These are phyloP conservation scores for Colletotrichum chrysophilum DNA, from an alignment of 2,329 filamentous ascomycete species.

Conservation along the genomic window DNA sequence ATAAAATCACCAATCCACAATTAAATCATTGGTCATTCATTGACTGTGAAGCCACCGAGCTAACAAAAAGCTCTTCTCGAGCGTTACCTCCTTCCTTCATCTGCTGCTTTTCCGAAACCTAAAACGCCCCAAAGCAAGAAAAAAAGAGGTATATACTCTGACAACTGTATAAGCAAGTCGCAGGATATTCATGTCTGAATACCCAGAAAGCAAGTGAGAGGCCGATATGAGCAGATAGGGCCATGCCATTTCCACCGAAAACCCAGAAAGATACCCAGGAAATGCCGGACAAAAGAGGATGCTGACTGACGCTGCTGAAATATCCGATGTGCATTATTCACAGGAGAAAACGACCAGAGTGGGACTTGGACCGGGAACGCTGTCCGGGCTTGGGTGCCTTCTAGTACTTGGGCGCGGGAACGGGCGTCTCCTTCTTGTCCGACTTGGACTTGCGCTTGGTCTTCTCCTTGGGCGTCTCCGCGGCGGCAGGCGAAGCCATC, in stretches of 20 bases:
- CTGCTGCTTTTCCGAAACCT: constrained; percentile 11
- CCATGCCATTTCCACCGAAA: background rate
- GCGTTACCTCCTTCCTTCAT: constrained; percentile 17
- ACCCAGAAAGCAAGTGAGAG: background rate
- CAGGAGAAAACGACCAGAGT: background rate
- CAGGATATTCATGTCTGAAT: background rate
- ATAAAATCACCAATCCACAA: background rate
- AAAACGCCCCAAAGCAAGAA: constrained; percentile 14
- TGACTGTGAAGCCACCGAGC: background rate
- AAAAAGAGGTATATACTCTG: constrained; percentile 19
- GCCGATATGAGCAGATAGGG: background rate
- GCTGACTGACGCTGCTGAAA: background rate
- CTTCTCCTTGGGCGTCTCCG: constrained; percentile 26
- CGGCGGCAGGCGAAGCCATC: background rate
- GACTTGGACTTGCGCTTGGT: constrained; percentile 17
- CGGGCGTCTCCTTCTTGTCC: constrained; percentile 31
- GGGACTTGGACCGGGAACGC: background rate
- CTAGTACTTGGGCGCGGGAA: constrained; percentile 11
- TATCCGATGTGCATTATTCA: background rate
- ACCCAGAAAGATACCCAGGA: background rate
- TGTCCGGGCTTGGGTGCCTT: background rate
- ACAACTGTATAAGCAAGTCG: constrained; percentile 1
- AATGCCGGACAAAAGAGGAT: background rate
- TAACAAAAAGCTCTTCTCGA: background rate
- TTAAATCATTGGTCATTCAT: background rate